Conservation (phyloP, 106 monocot genomes). For the Dendrobium catenatum region DNA sequence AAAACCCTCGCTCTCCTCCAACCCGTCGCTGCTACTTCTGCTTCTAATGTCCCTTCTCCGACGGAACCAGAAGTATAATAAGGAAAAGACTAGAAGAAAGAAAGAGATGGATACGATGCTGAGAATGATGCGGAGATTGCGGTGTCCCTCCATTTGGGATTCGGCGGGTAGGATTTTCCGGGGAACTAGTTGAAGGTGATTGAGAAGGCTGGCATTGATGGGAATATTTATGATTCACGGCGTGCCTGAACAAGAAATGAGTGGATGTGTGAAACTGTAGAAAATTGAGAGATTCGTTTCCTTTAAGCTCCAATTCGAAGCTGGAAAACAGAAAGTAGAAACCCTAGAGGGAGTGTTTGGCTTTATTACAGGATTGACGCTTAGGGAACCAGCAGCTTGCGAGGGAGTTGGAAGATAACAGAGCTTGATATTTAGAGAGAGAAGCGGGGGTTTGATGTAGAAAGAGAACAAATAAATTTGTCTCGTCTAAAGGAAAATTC, state of each 20-base stretch:
- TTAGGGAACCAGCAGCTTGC: too few species aligned
- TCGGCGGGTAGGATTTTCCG: not conserved
- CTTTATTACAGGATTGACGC: too few species aligned
- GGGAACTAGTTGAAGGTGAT: not conserved
- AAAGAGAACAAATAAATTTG: too few species aligned
- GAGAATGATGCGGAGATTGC: not conserved
- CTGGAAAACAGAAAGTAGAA: too few species aligned
- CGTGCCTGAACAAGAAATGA: not conserved
- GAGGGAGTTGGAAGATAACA: too few species aligned
- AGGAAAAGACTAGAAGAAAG: constrained; percentile 15
- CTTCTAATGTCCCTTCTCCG: not conserved
- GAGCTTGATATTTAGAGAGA: too few species aligned
- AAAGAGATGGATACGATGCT: not conserved
- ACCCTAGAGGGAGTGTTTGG: too few species aligned
- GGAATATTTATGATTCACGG: not conserved
- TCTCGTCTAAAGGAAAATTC: too few species aligned
- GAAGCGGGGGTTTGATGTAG: too few species aligned
- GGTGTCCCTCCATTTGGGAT: not conserved
- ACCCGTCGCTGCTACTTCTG: not conserved
- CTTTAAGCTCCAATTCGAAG: too few species aligned
- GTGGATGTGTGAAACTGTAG: too few species aligned
- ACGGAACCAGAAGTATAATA: constrained; percentile 12
- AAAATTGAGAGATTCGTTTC: too few species aligned
- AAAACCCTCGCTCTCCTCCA: constrained; percentile 4
- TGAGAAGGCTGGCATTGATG: not conserved